Evolutionary conservation across 306 rosid species (phyloP).

Genomic region (Abrus pulchellus): DNA sequence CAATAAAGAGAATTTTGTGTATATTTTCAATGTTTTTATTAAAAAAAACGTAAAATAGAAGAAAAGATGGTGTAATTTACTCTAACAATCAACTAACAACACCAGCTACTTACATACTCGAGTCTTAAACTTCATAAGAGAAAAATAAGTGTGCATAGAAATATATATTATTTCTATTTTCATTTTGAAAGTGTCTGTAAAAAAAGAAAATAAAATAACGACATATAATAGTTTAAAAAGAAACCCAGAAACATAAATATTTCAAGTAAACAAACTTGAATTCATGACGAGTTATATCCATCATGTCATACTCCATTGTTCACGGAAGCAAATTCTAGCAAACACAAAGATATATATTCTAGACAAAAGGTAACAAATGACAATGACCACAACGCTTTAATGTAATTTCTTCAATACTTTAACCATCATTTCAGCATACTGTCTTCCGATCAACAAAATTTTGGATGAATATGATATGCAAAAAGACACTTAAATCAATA

Average conservation of each 20-base stretch:
- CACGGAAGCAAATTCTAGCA: neutral
- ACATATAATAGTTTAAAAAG: too few relatives aligned
- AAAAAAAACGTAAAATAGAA: too few relatives aligned
- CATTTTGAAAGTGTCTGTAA: neutral
- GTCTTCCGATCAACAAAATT: neutral
- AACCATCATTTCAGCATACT: neutral
- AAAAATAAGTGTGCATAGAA: neutral
- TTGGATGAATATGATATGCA: neutral
- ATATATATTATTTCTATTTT: too few relatives aligned
- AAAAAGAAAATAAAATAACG: too few relatives aligned
- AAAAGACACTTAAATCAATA: neutral
- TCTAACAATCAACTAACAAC: too few relatives aligned
- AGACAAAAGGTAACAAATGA: neutral
- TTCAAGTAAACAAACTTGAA: neutral
- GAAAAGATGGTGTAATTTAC: too few relatives aligned
- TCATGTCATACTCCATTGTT: neutral
- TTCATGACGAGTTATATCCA: constrained; percentile 13
- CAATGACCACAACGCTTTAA: neutral
- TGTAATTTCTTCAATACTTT: neutral
- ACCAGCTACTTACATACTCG: neutral
- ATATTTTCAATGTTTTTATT: too few relatives aligned
- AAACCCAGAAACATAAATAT: neutral
- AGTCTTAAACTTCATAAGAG: neutral
- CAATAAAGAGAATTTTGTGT: too few relatives aligned
- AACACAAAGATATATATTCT: constrained; percentile 1